These are phyloP conservation scores for Uronychia binucleata DNA, from an alignment of 73 alveolate genomes.

Conservation along the genomic window DNA sequence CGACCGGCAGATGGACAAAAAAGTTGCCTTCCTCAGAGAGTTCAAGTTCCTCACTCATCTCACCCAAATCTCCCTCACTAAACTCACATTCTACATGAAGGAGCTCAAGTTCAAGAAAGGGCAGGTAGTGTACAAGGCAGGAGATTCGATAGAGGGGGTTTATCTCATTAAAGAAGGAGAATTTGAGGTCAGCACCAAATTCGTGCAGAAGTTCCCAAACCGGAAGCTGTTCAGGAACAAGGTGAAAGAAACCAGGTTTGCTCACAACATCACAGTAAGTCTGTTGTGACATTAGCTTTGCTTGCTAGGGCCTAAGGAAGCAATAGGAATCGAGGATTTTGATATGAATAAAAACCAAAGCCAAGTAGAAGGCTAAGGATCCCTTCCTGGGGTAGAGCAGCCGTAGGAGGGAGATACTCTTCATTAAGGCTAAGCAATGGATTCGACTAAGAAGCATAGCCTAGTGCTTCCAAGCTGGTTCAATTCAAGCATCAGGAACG, in stretches of 20 bases:
- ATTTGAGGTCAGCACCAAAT: constrained; percentile 20
- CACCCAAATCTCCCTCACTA: constrained; percentile 1
- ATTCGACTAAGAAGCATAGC: too few relatives aligned
- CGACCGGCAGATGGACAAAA: constrained; percentile 3
- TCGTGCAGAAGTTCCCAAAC: neutral
- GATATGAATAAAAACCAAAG: neutral
- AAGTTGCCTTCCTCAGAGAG: constrained; percentile 26
- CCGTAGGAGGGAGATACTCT: too few relatives aligned
- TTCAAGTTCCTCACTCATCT: constrained; percentile 21
- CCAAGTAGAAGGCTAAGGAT: neutral
- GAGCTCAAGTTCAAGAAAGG: constrained; percentile 21
- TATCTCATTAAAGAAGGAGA: constrained; percentile 41
- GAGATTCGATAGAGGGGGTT: constrained; percentile 15
- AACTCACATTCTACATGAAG: constrained; percentile 7
- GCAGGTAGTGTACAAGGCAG: constrained; percentile 8
- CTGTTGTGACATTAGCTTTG: neutral
- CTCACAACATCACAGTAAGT: neutral
- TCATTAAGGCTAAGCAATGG: too few relatives aligned
- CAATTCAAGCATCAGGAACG: neutral
- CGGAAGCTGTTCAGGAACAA: neutral
- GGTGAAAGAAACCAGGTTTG: neutral
- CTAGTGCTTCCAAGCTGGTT: neutral
- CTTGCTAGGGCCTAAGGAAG: neutral
- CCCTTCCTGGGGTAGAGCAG: too few relatives aligned
- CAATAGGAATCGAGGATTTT: neutral